A percentile compares a stretch with the other conserved stretches of the same genome.
These are phyloP conservation scores for Salvia rosmarinus DNA, from an alignment of 257 asterid species.

Conservation along the genomic window DNA sequence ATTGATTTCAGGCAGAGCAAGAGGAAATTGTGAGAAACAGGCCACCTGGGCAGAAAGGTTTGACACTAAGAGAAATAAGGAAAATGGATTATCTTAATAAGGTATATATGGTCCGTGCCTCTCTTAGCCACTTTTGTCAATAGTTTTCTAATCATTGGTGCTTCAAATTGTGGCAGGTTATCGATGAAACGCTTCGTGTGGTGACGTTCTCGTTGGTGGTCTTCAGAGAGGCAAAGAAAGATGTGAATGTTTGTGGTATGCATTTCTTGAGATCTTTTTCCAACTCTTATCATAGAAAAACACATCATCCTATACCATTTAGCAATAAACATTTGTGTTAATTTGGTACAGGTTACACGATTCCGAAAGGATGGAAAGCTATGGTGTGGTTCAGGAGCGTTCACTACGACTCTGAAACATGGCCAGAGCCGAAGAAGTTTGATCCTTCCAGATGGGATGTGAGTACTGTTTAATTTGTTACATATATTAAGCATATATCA, in stretches of 20 bases:
- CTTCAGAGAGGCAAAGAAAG: constrained; percentile 78
- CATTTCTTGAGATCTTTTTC: background rate
- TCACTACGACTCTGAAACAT: constrained; percentile 65
- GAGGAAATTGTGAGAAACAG: constrained; percentile 67
- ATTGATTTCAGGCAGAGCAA: constrained; percentile 80
- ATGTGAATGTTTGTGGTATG: constrained; percentile 59
- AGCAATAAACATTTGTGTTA: background rate
- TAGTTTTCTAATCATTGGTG: background rate
- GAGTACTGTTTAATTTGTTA: constrained; percentile 27
- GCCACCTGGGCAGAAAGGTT: constrained; percentile 58
- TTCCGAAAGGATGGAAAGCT: constrained; percentile 89
- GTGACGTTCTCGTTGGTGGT: constrained; percentile 76
- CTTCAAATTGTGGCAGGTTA: constrained; percentile 46
- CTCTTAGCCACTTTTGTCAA: background rate
- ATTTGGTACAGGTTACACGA: constrained; percentile 55
- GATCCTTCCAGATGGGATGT: constrained; percentile 97
- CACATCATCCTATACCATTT: no score
- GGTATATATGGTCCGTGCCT: constrained; percentile 38
- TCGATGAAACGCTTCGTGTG: constrained; percentile 88
- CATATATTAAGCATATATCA: no score
- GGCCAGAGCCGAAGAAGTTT: constrained; percentile 64
- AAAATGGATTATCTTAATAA: constrained; percentile 77
- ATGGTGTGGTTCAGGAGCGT: constrained; percentile 79
- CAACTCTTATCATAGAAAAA: no score
- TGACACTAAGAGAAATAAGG: constrained; percentile 66